Conservation (phyloP, 2,329 filamentous ascomycete species). For the Grosmannia penicillata region DNA sequence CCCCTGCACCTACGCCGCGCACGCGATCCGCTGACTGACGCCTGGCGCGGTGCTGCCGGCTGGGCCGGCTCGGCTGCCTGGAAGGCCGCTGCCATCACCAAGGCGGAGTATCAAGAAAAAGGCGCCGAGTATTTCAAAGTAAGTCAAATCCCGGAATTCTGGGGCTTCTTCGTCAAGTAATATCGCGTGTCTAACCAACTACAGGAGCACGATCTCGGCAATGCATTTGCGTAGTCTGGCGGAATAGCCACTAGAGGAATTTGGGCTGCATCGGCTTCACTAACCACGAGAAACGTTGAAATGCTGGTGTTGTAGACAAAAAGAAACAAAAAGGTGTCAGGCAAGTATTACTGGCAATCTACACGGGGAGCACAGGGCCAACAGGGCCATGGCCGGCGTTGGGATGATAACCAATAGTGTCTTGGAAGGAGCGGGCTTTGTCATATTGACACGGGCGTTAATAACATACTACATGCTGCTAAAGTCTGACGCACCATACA, state of each 20-base stretch:
- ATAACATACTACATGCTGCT: no score
- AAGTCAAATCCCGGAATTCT: slow-evolving; percentile 16
- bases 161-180: slow-evolving; percentile 3
- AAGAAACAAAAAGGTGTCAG: no score
- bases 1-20: slow-evolving; percentile 60
- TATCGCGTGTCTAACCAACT: background rate
- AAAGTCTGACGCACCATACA: no score
- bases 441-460: no score
- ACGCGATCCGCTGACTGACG: slow-evolving; percentile 64
- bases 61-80: slow-evolving; percentile 57
- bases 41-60: slow-evolving; percentile 81
- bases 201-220: slow-evolving; percentile 53
- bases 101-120: slow-evolving; percentile 81
- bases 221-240: slow-evolving; percentile 27
- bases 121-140: slow-evolving; percentile 88
- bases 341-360: no score
- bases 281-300: no score
- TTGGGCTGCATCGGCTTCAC: no score
- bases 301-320: background rate
- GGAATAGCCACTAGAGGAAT: no score
- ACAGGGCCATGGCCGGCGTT: no score
- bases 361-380: no score
- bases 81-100: slow-evolving; percentile 53
- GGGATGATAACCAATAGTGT: no score
- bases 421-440: no score